Conservation (phyloP, 2,329 filamentous ascomycete species). For the Ophiostoma ips region DNA sequence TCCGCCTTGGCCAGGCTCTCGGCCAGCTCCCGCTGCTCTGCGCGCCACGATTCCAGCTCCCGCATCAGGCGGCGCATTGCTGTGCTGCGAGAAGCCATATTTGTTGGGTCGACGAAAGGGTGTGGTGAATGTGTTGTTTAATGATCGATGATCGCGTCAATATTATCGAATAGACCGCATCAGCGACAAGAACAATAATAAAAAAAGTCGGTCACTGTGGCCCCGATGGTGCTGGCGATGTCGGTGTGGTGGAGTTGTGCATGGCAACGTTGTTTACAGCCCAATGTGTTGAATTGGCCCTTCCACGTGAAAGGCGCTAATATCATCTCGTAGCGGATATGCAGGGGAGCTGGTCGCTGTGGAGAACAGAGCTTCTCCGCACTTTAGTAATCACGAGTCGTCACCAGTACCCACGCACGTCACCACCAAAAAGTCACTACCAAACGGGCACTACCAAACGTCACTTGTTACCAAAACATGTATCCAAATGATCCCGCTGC, state of each 20-base stretch:
- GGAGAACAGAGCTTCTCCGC: neutral
- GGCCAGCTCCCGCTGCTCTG: constrained; percentile 27
- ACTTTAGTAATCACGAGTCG: neutral
- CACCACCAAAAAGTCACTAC: neutral
- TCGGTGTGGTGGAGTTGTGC: neutral
- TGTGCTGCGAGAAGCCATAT: constrained; percentile 27
- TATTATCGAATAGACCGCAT: no score
- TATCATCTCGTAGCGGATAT: neutral
- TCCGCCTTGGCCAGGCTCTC: neutral
- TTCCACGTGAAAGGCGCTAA: constrained; percentile 1
- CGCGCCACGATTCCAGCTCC: constrained; percentile 40
- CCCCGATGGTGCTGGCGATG: no score
- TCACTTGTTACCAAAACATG: no score
- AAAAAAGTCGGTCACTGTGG: neutral
- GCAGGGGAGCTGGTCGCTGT: neutral
- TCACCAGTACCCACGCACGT: no score
- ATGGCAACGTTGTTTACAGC: neutral
- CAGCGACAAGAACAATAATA: no score
- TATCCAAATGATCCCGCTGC: no score
- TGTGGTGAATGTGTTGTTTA: neutral
- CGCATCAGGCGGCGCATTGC: constrained; percentile 44
- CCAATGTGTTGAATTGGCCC: neutral
- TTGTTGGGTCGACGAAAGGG: neutral
- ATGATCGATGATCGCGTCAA: neutral
- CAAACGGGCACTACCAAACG: neutral